Conservation (phyloP, 768 basidiomycete genomes). For the Xanthoconium purpureum region DNA sequence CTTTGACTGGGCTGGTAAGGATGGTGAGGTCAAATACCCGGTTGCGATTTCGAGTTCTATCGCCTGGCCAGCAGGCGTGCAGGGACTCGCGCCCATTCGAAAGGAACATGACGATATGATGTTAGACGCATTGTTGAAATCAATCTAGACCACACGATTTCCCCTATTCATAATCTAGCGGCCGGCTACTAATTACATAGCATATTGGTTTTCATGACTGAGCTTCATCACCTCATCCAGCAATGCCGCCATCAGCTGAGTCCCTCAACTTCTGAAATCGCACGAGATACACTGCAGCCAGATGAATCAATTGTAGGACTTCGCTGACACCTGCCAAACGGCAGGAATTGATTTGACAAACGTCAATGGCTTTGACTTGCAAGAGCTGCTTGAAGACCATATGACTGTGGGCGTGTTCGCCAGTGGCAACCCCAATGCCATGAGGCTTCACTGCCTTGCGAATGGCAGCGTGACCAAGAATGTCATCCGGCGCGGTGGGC, state of each 20-base stretch:
- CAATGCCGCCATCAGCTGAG: too few species aligned
- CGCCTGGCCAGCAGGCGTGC: not conserved
- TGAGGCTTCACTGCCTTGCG: conserved; percentile 57
- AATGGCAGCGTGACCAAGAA: too few species aligned
- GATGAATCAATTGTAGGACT: too few species aligned
- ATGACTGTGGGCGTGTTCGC: conserved; percentile 55
- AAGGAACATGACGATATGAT: conserved; percentile 15
- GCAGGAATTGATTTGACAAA: conserved; percentile 93
- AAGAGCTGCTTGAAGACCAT: conserved; percentile 97
- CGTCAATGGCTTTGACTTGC: conserved; percentile 91
- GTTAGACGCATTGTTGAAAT: conserved; percentile 15
- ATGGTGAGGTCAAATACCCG: not conserved
- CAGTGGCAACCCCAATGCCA: conserved; percentile 31
- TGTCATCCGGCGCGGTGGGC: too few species aligned
- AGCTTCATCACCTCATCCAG: too few species aligned
- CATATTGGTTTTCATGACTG: too few species aligned
- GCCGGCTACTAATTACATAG: too few species aligned
- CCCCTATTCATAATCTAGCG: too few species aligned
- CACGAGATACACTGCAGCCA: too few species aligned
- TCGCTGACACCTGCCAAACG: conserved; percentile 92
- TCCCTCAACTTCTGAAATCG: too few species aligned
- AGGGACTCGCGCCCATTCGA: not conserved
- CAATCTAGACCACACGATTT: too few species aligned
- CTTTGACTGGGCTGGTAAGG: conserved; percentile 7
- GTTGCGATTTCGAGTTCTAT: not conserved